Conservation (phyloP, 2,329 filamentous ascomycete species). For the Aspergillus niger region DNA sequence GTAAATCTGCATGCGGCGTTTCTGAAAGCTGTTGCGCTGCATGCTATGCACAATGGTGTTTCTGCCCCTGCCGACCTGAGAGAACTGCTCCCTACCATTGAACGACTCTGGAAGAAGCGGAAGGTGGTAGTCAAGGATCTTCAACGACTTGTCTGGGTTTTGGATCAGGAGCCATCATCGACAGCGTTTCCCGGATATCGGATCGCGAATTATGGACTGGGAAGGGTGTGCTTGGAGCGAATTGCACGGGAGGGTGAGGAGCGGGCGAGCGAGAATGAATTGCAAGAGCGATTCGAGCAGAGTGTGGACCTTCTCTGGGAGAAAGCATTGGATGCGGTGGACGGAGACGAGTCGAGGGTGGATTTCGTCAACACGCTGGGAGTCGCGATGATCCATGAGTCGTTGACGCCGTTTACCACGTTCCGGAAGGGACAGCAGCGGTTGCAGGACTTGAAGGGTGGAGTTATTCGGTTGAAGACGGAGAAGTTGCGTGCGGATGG, state of each 20-base stretch:
- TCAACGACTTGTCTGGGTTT: conserved; percentile 66
- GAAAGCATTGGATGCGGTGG: conserved; percentile 37
- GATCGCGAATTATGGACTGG: conserved; percentile 45
- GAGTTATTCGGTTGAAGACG: conserved; percentile 40
- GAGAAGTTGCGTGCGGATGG: conserved; percentile 31
- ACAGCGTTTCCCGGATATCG: conserved; percentile 32
- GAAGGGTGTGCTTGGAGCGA: conserved; percentile 42
- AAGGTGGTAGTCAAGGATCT: conserved; percentile 67
- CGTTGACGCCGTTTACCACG: conserved; percentile 35
- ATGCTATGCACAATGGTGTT: conserved; percentile 68
- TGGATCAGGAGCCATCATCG: conserved; percentile 42
- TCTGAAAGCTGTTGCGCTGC: conserved; percentile 67
- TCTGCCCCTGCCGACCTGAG: conserved; percentile 65
- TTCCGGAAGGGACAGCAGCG: conserved; percentile 45
- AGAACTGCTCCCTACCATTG: conserved; percentile 62
- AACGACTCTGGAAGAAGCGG: conserved; percentile 72
- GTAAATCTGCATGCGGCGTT: conserved; percentile 67
- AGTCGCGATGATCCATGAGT: conserved; percentile 41
- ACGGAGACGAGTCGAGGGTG: conserved; percentile 36
- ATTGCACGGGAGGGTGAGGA: conserved; percentile 17
- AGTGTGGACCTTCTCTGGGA: conserved; percentile 51
- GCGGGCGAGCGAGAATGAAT: conserved; percentile 41
- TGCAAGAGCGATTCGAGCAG: conserved; percentile 55
- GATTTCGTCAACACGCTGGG: conserved; percentile 38
- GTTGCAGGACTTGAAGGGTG: conserved; percentile 44